Evolutionary conservation across 192 early-diverging fungal species (phyloP), one percentile per base, ranked within the genome.

Genomic region (Gamsiella multidivaricata): DNA sequence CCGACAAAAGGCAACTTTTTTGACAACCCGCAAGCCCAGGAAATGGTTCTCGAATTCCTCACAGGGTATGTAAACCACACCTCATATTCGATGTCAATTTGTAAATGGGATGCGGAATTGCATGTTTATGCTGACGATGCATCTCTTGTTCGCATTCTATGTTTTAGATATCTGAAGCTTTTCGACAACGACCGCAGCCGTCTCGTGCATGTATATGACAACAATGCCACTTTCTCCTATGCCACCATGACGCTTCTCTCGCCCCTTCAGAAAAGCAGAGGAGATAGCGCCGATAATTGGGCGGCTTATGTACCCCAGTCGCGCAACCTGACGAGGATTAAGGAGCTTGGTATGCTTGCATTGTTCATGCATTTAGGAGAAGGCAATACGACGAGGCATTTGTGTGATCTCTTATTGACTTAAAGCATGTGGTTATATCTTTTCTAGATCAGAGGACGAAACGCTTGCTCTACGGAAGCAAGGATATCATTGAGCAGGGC

Each of bases 151-250:
- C 26, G 11, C 6, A 22, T 14, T 29, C 58, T 45, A 49, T 41
- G 39, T 37, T 39, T 31, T 67, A 84, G 65, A 12, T 86, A 67
- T 25, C 81, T 84, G 22, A 70, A 69, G 2, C 43, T 80, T 1
- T 86, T 76, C 42, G 85, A 86, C 60, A 55, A 59, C 10, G 80
- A 86, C 34, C 65, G 85, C 0, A 46, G 66, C 0, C 46, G 61
- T 3, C 46, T 86, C n/a, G 63, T 75, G 15, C 61, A 72, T 34
- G 53, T 80, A 11, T 86, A 86, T 42, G 81, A 82, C 57, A 54
- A 29, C 3, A 61, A 55, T n/a, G 72, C 82, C 0, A 68, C 75
- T 0, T 86, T 86, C 53, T 86, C 85, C 0, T 56, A 72, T n/a
- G 36, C 43, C 6, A 71, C 59, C 1, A 64, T 65, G 20, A 32